Base-by-base conservation (phyloP, 2,329 filamentous ascomycete genomes). In the Monosporascus cannonballus region DNA sequence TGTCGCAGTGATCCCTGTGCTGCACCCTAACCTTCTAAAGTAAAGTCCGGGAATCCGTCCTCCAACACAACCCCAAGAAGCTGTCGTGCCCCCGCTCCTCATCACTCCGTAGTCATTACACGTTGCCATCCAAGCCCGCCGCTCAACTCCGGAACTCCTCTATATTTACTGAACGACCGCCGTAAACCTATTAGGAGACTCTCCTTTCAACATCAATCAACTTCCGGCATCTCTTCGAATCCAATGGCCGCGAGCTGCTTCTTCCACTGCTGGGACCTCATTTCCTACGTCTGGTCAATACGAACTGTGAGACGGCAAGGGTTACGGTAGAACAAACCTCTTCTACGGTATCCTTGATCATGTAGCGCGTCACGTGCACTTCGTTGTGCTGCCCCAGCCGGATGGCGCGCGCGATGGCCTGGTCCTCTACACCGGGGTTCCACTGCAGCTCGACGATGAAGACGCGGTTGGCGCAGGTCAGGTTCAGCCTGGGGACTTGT, bases 391-490 rank as follows among this genome's bases (percentile, higher is more conserved):
- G 78, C 0, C 75, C 73, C 0, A 80, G 61, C 0, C 77, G 71
- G 4, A 76, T 65, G 0, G 74, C 75, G 6, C 77, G 65, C 0
- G 71, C 75, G 18, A 81, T 74, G 0, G 77, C 78, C 52, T 81
- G 78, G 4, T 71, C 72, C 52, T 81, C 78, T 0, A 79, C 72
- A 1, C 70, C 73, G 0, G 77, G 77, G 44, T 80, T 81, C 78
- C 77, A 81, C 34, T 81, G 78, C 0, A 75, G 71, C 49, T 81
- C 78, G 1, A 80, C 62, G 2, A 81, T 73, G 53, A 76, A 76
- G 0, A 81, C 71, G 0, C 75, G 69, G 45, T 74, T 78, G 0
- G 76, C 77, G 0, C 67, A 69, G 0, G 73, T 72, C 3, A 81
- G 65, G n/a, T 80, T 79, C 0, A 80, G 54, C 9, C 76, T 75